Percentiles rank a stretch among this genome's conserved stretches.
phyloP scores from a whole-genome alignment of 441 rosid genomes.

The Oxalis stricta region DNA sequence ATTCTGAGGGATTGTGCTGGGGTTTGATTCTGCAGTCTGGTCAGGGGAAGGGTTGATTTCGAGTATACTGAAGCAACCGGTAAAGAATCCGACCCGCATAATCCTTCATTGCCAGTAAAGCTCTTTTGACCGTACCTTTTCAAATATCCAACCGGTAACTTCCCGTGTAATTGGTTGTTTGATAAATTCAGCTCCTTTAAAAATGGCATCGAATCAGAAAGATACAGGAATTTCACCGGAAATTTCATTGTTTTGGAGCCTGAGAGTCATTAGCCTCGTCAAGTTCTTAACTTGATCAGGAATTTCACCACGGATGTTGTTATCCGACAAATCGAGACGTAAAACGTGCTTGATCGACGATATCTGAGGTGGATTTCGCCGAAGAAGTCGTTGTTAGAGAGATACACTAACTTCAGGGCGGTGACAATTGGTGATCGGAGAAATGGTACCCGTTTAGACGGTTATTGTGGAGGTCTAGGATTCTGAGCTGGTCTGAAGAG shows the following conservation, averaged over 20 bases:
- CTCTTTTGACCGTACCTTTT: conserved; percentile 46
- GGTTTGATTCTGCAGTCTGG: conserved; percentile 59
- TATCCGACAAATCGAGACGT: conserved; percentile 67
- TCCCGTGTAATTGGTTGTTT: conserved; percentile 49
- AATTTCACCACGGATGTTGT: conserved; percentile 56
- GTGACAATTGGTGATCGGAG: conserved; percentile 53
- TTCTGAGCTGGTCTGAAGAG: conserved; percentile 65
- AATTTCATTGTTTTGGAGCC: conserved; percentile 57
- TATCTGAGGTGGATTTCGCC: conserved; percentile 43
- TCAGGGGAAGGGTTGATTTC: conserved; percentile 17
- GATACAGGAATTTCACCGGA: conserved; percentile 58
- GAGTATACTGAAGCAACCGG: conserved; percentile 40
- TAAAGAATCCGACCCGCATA: conserved; percentile 59
- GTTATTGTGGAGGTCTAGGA: conserved; percentile 76
- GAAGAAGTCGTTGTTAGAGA: conserved; percentile 57
- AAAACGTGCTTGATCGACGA: conserved; percentile 39
- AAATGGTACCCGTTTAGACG: conserved; percentile 65
- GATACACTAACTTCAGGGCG: conserved; percentile 58
- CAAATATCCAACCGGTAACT: conserved; percentile 34
- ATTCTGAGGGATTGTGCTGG: conserved; percentile 53
- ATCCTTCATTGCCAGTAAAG: conserved; percentile 59
- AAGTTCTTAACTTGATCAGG: conserved; percentile 32
- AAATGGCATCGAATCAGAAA: conserved; percentile 23
- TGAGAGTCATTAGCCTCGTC: conserved; percentile 43
- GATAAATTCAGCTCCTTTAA: conserved; percentile 48